Base-by-base conservation (phyloP, 495 filamentous ascomycete species). In the Cairneyella variabilis region DNA sequence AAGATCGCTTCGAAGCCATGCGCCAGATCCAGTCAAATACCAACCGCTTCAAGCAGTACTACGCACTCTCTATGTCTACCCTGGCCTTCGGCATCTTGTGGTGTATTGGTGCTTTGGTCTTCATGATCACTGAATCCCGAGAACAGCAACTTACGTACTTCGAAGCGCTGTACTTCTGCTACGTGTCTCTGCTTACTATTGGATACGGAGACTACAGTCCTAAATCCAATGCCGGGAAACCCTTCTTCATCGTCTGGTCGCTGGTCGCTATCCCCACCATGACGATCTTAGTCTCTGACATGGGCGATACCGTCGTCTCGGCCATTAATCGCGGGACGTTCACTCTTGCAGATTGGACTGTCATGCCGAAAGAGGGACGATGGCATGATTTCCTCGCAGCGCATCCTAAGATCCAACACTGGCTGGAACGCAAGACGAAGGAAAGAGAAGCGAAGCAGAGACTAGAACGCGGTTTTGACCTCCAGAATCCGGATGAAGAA, bases 181-280 rank as follows among this genome's bases (percentile, higher is more conserved):
- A 85, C 60, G 81, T 80, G 1, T 75, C 80, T 3, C 78, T 92
- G 1, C 64, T 90, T 9, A 91, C 88, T 9, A 89, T 91, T 45
- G 88, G 88, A 10, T 91, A 88, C 57, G 88, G 88, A 12, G 88
- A 91, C 62, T 73, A 81, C 44, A 71, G 70, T 34, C 84, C 82
- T 0, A 71, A 74, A 39, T 84, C 77, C 49, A 88, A 87, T 60
- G 73, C 82, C 10, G 86, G 85, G 3, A 88, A 83, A 58, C 73
- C 84, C 0, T 89, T 91, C 63, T 92, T 91, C 66, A 78, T 95
- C 5, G 73, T 91, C 47, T 95, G 89, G 89, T 84, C 83, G 14
- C 68, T 92, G 2, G 71, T 90, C 16, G 86, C 88, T 10, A 77
- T 92, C 0, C 88, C 88, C 1, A 78, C 83, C 14, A 76, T 91